phyloP scores from a whole-genome alignment of 352 stramenopile species.

The Pythium vanterpoolii region DNA sequence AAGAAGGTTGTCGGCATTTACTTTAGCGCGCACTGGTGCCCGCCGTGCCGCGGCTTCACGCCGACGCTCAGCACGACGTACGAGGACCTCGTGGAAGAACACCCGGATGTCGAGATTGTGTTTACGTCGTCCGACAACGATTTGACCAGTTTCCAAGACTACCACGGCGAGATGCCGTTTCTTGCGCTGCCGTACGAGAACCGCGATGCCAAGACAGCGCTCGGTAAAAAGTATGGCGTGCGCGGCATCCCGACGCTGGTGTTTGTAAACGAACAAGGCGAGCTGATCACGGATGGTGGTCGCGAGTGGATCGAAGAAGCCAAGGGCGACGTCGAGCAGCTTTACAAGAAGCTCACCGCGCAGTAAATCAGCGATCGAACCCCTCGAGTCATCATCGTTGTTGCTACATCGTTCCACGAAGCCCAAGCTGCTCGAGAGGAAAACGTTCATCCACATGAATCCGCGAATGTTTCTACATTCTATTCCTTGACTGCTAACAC shows the following conservation, averaged over 20 bases:
- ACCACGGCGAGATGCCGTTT: conserved; percentile 93
- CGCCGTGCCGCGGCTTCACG: conserved; percentile 93
- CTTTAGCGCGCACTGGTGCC: conserved; percentile 96
- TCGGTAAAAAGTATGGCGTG: conserved; percentile 83
- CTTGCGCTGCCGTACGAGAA: conserved; percentile 90
- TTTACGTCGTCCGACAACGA: conserved; percentile 88
- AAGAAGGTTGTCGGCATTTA: conserved; percentile 93
- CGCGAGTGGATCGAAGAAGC: conserved; percentile 74
- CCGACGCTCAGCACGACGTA: conserved; percentile 90
- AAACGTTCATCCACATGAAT: too few relatives aligned
- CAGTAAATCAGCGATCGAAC: too few relatives aligned
- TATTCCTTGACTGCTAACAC: too few relatives aligned
- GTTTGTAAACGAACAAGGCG: conserved; percentile 80
- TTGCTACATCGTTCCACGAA: too few relatives aligned
- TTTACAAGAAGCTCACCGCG: conserved; percentile 35
- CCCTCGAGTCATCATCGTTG: too few relatives aligned
- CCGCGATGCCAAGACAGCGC: conserved; percentile 53
- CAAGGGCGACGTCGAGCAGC: conserved; percentile 63
- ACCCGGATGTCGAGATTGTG: conserved; percentile 89
- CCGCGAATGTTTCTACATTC: too few relatives aligned
- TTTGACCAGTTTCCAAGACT: conserved; percentile 77
- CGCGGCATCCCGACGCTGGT: conserved; percentile 90
- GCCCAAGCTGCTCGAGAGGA: too few relatives aligned
- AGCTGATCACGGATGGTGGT: conserved; percentile 76
- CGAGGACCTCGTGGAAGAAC: conserved; percentile 83